A percentile compares a stretch with the other conserved stretches of the same genome.
Conservation (phyloP, 352 stramenopile species). For the Peronospora farinosa region DNA sequence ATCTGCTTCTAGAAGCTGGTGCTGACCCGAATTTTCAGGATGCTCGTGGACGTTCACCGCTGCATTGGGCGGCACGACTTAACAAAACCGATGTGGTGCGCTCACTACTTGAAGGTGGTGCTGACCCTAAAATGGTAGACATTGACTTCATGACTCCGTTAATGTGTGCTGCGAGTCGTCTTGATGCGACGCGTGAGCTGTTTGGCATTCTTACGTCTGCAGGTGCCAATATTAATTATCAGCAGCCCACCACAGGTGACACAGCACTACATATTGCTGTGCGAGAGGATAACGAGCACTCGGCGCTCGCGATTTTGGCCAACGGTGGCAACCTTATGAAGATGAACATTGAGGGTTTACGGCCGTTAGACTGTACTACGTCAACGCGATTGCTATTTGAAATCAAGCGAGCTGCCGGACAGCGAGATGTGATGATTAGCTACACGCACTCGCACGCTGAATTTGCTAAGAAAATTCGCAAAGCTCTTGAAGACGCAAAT, state of each 20-base stretch:
- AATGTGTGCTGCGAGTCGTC: slow-evolving; percentile 50
- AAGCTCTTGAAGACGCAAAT: slow-evolving; percentile 60
- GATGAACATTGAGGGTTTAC: slow-evolving; percentile 60
- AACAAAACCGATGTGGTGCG: slow-evolving; percentile 53
- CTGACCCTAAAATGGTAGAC: slow-evolving; percentile 44
- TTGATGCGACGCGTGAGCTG: slow-evolving; percentile 41
- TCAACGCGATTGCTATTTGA: slow-evolving; percentile 74
- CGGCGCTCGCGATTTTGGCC: slow-evolving; percentile 61
- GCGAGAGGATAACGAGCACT: slow-evolving; percentile 50
- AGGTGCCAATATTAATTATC: slow-evolving; percentile 73
- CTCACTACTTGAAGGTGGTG: slow-evolving; percentile 37
- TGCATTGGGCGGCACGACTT: slow-evolving; percentile 72
- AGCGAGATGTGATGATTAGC: slow-evolving; percentile 84
- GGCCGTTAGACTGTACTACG: slow-evolving; percentile 72
- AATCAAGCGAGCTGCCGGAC: slow-evolving; percentile 71
- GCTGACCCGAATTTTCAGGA: slow-evolving; percentile 78
- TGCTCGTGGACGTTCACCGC: slow-evolving; percentile 47
- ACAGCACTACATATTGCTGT: slow-evolving; percentile 74
- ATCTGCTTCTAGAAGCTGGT: slow-evolving; percentile 59
- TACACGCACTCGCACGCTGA: slow-evolving; percentile 81
- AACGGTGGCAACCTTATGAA: slow-evolving; percentile 68
- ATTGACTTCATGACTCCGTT: slow-evolving; percentile 62
- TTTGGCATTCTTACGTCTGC: slow-evolving; percentile 44
- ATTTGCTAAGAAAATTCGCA: slow-evolving; percentile 75
- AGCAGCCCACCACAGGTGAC: slow-evolving; percentile 51